phyloP scores from a whole-genome alignment of 495 filamentous ascomycete genomes.

The Annulohypoxylon moriforme region DNA sequence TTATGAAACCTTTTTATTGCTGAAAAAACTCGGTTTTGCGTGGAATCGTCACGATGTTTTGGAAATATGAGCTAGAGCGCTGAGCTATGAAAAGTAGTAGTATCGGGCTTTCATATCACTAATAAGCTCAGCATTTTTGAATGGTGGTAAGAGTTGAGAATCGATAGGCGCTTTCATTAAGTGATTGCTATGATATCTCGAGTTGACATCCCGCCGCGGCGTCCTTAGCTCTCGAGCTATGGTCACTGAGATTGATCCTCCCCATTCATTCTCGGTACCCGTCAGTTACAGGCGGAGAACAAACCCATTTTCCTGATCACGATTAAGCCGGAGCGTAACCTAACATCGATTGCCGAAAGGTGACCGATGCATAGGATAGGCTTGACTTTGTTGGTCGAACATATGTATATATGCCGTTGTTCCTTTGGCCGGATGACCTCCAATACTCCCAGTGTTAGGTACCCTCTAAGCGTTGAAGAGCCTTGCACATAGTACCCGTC shows the following conservation, averaged over 20 bases:
- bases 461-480: background rate
- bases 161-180: background rate
- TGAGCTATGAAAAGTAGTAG: too few relatives aligned
- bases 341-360: constrained; percentile 78
- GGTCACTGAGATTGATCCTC: constrained; percentile 60
- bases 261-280: constrained; percentile 59
- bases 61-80: background rate
- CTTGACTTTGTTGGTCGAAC: constrained; percentile 91
- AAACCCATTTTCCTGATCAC: constrained; percentile 66
- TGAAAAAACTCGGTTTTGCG: background rate
- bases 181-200: background rate
- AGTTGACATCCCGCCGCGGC: constrained; percentile 44
- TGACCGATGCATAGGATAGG: constrained; percentile 80
- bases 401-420: constrained; percentile 41
- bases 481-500: background rate
- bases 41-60: background rate
- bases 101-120: background rate
- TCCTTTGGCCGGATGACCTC: background rate
- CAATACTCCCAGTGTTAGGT: background rate
- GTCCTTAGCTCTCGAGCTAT: constrained; percentile 51
- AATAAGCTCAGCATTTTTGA: background rate
- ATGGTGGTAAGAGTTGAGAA: background rate
- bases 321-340: constrained; percentile 95
- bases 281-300: constrained; percentile 59
- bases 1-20: background rate